Evolutionary conservation across 75 land plant species (phyloP), one percentile per base, ranked within the genome.

Genomic region (Pinus tabuliformis): DNA sequence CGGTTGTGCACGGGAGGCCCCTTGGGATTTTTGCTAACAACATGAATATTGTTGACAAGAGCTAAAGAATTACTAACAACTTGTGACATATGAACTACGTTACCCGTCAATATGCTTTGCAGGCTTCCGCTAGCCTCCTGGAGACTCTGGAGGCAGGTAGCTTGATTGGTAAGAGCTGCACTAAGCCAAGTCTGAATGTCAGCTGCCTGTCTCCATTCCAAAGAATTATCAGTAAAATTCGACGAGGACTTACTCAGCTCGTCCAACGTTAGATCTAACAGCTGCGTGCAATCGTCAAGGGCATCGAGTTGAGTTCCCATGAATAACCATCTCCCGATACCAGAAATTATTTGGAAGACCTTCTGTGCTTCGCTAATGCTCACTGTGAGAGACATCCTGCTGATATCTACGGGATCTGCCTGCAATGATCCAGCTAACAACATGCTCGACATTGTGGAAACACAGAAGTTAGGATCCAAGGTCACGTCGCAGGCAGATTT

Each of bases 111-210:
- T 20, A 17, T 5, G n/a, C 3, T 17, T 58, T 58, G 59, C 17
- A 16, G 59, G 59, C n/a, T 58, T 58, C 59, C 59, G 59, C 59
- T 58, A 58, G 59, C 59, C 20, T 58, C n/a, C 59, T 17, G n/a
- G n/a, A 58, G n/a, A 20, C 59, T 20, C 18, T 58, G n/a, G n/a
- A 58, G n/a, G 2, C 59, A 58, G n/a, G 59, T 58, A 58, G 59
- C 59, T 0, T 58, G 59, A 20, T 58, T 58, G 5, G 59, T 58
- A 20, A 58, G 59, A 16, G 59, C 59, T 16, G 59, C 59, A 20
- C 59, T 58, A 16, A 58, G 59, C 59, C 59, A 58, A 17, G 59
- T 58, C n/a, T 58, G 59, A 58, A 58, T 58, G n/a, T 58, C 59
- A 58, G 5, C 59, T 5, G 59, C 59, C 59, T 58, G 59, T 20